Base-by-base conservation (phyloP, 1,139 yeast species). In the Taphrina sp. region DNA sequence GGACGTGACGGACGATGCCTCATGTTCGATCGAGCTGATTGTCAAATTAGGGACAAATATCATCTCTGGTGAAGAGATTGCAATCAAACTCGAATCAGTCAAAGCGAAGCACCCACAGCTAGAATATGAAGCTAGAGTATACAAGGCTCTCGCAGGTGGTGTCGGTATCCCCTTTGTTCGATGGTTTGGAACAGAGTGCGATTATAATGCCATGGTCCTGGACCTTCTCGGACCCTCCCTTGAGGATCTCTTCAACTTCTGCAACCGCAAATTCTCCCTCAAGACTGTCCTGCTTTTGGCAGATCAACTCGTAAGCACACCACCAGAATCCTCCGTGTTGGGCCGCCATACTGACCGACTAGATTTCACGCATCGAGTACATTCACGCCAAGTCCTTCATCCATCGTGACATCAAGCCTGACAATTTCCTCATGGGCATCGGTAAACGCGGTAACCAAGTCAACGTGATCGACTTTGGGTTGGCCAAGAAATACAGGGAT, bases 161-260 rank as follows among this genome's bases (percentile, higher is more conserved):
- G 95, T 92, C 34, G 98, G 98, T 39, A 90, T 92, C 59, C 97
- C 98, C 2, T 90, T 89, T 72, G 90, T 90, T 39, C 81, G 97
- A 69, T 92, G 96, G 96, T 92, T 82, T 70, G 98, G 98, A 36
- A 85, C 95, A 1, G 98, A 92, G 69, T 87, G 95, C 64, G 96
- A 90, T 69, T 90, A 88, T 69, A 88, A 92, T 69, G 96, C 96
- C 41, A 85, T 92, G 89, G 97, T 92, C 52, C 89, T 92, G 66
- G 98, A 92, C 69, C 78, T 92, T 58, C 76, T 92, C 66, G 98
- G 98, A 5, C 98, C 98, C 2, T 85, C 95, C 1, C 76, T 92
- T 63, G 98, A 92, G 69, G 98, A 92, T 69, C 76, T 92, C 66
- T 92, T 92, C 78, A 90, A 92, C 73, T 92, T 90, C 70, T 92